These are phyloP conservation scores for Inga oerstediana DNA, from an alignment of 306 rosid genomes.

Conservation along the genomic window DNA sequence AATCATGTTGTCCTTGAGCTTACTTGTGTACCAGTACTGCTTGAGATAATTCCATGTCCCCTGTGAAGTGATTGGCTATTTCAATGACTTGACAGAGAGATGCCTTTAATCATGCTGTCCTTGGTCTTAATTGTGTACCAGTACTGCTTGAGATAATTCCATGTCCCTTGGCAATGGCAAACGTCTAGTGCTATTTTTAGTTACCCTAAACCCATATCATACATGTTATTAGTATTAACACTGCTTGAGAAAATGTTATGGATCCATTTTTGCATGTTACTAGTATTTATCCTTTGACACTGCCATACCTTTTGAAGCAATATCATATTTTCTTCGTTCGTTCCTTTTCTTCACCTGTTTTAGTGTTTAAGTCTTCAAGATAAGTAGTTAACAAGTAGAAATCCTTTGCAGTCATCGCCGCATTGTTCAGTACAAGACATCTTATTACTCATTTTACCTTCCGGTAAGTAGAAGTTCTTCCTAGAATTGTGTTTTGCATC, in stretches of 20 bases:
- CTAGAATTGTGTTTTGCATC: neutral
- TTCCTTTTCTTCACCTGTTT: slow-evolving; percentile 16
- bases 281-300: neutral
- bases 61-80: neutral
- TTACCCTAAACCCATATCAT: neutral
- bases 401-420: slow-evolving; percentile 77
- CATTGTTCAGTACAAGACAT: slow-evolving; percentile 93
- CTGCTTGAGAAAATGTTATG: slow-evolving; percentile 19
- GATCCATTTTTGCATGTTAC: slow-evolving; percentile 14
- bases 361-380: too few relatives aligned
- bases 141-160: neutral
- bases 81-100: slow-evolving; percentile 15
- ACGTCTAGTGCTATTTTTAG: slow-evolving; percentile 11
- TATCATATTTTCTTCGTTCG: slow-evolving; percentile 4
- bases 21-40: neutral
- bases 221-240: neutral
- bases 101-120: slow-evolving; percentile 22
- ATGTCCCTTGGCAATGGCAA: slow-evolving; percentile 2
- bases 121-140: neutral
- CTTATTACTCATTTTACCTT: slow-evolving; percentile 92
- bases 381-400: neutral
- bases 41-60: slow-evolving; percentile 9
- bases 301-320: slow-evolving; percentile 9
- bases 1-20: slow-evolving; percentile 14
- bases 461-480: slow-evolving; percentile 60